Evolutionary conservation across 2,329 filamentous ascomycete species (phyloP), one percentile per base, ranked within the genome.

Genomic region (Lachnellula occidentalis): DNA sequence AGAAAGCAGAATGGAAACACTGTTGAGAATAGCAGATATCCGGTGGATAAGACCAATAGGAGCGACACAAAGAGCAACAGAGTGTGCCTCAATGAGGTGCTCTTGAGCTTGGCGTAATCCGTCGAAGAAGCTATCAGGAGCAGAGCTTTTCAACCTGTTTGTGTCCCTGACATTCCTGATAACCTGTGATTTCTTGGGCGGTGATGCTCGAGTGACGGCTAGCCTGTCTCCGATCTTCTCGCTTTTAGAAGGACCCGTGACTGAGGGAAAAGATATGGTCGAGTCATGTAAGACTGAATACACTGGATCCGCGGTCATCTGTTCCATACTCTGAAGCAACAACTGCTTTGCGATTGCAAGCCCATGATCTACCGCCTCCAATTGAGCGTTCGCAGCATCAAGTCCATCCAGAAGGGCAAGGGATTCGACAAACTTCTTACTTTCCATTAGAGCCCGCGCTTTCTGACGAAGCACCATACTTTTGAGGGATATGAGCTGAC

Each of bases 201-300:
- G 62, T 41, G 66, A 64, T 12, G 55, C 21, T 24, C 56, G 58
- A 12, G 21, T 50, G 12, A 51, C 41, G 22, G 59, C 64, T 22
- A 62, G 45, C 41, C 58, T 61, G 17, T 68, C 65, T 42, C 51
- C 54, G 27, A 53, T 39, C 34, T 54, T 60, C 31, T 63, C 64
- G 2, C 34, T 12, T 41, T 64, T 69, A 1, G 56, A 39, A 9
- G 50, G 36, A 11, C 61, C 61, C 8, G 60, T 45, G 2, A 92
- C 76, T 0, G 89, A 85, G 1, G 92, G 90, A 56, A 92, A 87
- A 0, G 91, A 95, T 24, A 96, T 85, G 0, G 91, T 96, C 0
- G 94, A 96, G 65, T 99, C 94, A 45, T 92, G 89, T 15, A 97
- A 80, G 9, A 92, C 88, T 17, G 90, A 95, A 69, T 92, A 95